Base-by-base conservation (phyloP, 164 flowering plant genomes). In the Cinnamomum chago region DNA sequence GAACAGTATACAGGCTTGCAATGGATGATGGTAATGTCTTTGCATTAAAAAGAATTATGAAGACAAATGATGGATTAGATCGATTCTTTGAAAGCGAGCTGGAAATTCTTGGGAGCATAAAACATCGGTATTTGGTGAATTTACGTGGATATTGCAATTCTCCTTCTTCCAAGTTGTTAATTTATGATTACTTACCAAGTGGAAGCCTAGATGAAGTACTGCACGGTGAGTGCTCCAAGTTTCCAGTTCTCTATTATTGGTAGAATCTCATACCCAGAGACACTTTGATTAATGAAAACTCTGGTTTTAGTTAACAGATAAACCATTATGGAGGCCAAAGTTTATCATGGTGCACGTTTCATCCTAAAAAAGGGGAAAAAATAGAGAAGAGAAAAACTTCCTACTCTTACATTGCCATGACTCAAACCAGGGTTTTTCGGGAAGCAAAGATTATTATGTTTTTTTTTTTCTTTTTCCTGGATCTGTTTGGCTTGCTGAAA, bases 101-200 rank as follows among this genome's bases (percentile, higher is more conserved):
- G 77, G 99, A 90, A 78, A 93, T 95, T 78, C 94, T 95, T 81
- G 99, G 99, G 77, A 90, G 99, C 86, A 92, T 90, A 75, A 93
- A 95, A 79, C 97, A 95, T 76, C 87, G 96, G 10, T 89, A 88
- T 83, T 82, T 95, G 52, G 99, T 95, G 76, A 93, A 93, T 79
- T 82, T 95, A 73, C 89, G 99, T 69, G 99, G 99, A 79, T 95
- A 95, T 83, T 93, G 98, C 90, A 95, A 95, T 78, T 93, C 98
- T 72, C 91, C 99, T 58, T 86, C 91, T 58, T 93, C 99, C 17
- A 93, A 95, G 74, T 82, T 93, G 78, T 82, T 95, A 69, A 90
- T 95, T 55, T 93, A 95, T 88, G 99, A 95, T 84, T 95, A 78
- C 79, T 81, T 95, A 68, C 84, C 99, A 30, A 94, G 96, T 76